Evolutionary conservation across 148 eudicot genomes (phyloP).

Genomic region (Pharnaceum exiguum): DNA sequence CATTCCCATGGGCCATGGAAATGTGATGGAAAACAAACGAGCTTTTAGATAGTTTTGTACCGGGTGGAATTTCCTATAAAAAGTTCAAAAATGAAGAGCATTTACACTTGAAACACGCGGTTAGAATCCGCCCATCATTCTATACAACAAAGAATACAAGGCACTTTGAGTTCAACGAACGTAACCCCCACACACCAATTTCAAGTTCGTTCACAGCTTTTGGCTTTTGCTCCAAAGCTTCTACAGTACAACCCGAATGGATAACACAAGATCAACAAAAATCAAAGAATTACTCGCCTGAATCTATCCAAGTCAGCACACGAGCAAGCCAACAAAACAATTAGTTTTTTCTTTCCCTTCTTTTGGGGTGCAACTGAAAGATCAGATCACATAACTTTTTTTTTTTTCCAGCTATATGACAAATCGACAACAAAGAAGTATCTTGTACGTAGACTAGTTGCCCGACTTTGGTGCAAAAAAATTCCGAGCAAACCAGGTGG

Average conservation of each 20-base stretch:
- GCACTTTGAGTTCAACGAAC: not conserved
- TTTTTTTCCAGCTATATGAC: too few relatives aligned
- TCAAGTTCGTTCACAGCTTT: constrained; percentile 6
- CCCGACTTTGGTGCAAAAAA: not conserved
- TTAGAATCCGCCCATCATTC: constrained; percentile 10
- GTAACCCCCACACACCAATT: not conserved
- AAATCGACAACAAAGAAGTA: constrained; percentile 1
- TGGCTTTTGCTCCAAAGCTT: constrained; percentile 11
- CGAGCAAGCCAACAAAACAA: constrained; percentile 6
- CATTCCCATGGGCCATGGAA: too few relatives aligned
- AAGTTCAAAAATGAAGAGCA: not conserved
- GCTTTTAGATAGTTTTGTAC: too few relatives aligned
- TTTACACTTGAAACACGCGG: constrained; percentile 5
- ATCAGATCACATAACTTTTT: too few relatives aligned
- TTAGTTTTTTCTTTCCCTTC: constrained; percentile 18
- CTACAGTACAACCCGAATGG: not conserved
- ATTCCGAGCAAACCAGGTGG: not conserved
- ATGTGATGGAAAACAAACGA: too few relatives aligned
- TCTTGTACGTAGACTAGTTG: not conserved
- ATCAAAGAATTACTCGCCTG: not conserved
- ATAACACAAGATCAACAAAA: not conserved
- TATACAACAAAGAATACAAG: constrained; percentile 24
- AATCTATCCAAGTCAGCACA: constrained; percentile 12
- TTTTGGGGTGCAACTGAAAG: too few relatives aligned
- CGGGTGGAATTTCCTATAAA: too few relatives aligned